Conservation (phyloP, 2,329 filamentous ascomycete species). For the Aspergillus cejpii region DNA sequence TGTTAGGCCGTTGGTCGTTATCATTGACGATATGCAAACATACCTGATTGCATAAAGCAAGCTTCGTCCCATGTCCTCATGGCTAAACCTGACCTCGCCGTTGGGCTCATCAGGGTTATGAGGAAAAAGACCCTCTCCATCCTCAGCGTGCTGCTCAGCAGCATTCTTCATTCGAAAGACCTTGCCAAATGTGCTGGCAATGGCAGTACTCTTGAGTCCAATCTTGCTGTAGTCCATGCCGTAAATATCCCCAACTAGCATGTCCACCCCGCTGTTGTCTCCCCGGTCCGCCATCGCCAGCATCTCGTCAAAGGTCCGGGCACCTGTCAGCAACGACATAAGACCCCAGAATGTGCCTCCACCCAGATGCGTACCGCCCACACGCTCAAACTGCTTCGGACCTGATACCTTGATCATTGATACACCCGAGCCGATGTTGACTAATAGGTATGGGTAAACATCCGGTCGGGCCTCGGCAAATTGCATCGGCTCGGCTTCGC, state of each 20-base stretch:
- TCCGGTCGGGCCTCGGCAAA: slow-evolving; percentile 71
- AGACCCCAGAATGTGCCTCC: slow-evolving; percentile 98
- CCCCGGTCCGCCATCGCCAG: slow-evolving; percentile 81
- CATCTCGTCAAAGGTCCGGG: slow-evolving; percentile 96
- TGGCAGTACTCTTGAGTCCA: slow-evolving; percentile 88
- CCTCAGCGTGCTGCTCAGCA: slow-evolving; percentile 71
- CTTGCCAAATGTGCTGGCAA: slow-evolving; percentile 93
- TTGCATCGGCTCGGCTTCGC: slow-evolving; percentile 81
- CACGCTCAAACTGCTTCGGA: slow-evolving; percentile 75
- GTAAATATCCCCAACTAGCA: slow-evolving; percentile 97
- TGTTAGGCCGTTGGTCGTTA: slow-evolving; percentile 19
- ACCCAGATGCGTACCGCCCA: slow-evolving; percentile 89
- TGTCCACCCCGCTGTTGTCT: slow-evolving; percentile 88
- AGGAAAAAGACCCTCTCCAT: slow-evolving; percentile 54
- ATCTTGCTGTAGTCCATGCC: slow-evolving; percentile 95
- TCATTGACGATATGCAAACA: slow-evolving; percentile 5
- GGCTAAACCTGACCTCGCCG: slow-evolving; percentile 54
- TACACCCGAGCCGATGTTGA: slow-evolving; percentile 96
- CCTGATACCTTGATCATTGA: slow-evolving; percentile 96
- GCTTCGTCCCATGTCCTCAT: slow-evolving; percentile 81
- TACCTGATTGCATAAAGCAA: slow-evolving; percentile 81
- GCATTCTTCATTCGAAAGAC: slow-evolving; percentile 88
- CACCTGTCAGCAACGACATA: slow-evolving; percentile 84
- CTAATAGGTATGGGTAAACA: slow-evolving; percentile 92
- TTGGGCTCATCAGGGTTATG: slow-evolving; percentile 42